Percentiles rank a stretch among this genome's conserved stretches.
Conservation (phyloP, 2,329 filamentous ascomycete genomes). For the Venturia aucupariae region DNA sequence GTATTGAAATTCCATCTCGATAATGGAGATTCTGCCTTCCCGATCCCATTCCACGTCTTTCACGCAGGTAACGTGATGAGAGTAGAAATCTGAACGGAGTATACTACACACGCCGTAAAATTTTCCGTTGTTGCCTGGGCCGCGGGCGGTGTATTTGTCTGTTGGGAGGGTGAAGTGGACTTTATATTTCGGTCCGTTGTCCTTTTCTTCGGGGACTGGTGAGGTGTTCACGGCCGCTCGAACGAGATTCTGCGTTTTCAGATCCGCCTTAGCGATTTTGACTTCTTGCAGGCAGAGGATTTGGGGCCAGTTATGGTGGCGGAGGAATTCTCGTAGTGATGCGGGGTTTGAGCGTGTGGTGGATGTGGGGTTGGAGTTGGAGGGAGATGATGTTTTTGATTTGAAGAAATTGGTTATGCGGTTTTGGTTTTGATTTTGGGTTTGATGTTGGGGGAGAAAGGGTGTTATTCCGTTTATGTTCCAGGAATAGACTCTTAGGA, state of each 20-base stretch:
- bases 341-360: constrained; percentile 13
- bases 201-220: constrained; percentile 15
- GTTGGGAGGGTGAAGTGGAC: constrained; percentile 39
- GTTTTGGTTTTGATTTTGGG: constrained; percentile 20
- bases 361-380: constrained; percentile 13
- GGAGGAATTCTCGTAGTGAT: constrained; percentile 35
- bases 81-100: constrained; percentile 35
- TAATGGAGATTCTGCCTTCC: constrained; percentile 43
- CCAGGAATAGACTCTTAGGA: constrained; percentile 37
- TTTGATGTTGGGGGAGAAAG: constrained; percentile 21
- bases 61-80: constrained; percentile 22
- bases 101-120: constrained; percentile 45
- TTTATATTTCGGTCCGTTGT: constrained; percentile 31
- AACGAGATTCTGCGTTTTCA: constrained; percentile 31
- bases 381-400: background rate
- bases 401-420: constrained; percentile 34
- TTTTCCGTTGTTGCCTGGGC: constrained; percentile 41
- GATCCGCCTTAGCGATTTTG: constrained; percentile 36
- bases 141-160: constrained; percentile 41
- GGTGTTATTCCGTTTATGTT: constrained; percentile 40
- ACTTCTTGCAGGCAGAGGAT: constrained; percentile 42
- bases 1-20: no score
- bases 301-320: constrained; percentile 35
- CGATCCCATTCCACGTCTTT: constrained; percentile 41
- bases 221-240: constrained; percentile 28